A percentile compares a stretch with the other conserved stretches of the same genome.
phyloP scores from a whole-genome alignment of 805 yeast species.

The Pichia californica region DNA sequence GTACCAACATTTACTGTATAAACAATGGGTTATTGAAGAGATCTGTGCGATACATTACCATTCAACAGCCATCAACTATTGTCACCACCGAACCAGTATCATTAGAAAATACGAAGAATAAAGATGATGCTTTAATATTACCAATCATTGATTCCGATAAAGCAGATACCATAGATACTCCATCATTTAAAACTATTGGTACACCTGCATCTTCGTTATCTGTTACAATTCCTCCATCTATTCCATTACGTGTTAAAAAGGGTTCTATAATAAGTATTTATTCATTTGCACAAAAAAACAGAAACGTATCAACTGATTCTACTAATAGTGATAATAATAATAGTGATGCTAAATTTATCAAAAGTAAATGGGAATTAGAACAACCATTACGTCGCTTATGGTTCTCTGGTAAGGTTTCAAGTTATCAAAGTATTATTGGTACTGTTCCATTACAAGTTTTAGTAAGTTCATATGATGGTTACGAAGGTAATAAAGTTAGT shows the following conservation, averaged over 20 bases:
- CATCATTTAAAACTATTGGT: slow-evolving; percentile 40
- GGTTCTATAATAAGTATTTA: slow-evolving; percentile 47
- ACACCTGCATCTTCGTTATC: slow-evolving; percentile 42
- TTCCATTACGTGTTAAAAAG: slow-evolving; percentile 43
- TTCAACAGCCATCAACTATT: slow-evolving; percentile 14
- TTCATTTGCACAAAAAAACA: slow-evolving; percentile 9
- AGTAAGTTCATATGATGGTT: slow-evolving; percentile 32
- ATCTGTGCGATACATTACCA: slow-evolving; percentile 13
- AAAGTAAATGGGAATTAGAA: slow-evolving; percentile 27
- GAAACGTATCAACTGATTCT: no score
- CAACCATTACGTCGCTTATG: slow-evolving; percentile 38
- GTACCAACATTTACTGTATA: neutral
- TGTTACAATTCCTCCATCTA: slow-evolving; percentile 51
- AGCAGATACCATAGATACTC: slow-evolving; percentile 9
- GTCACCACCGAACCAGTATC: slow-evolving; percentile 10
- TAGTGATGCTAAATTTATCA: slow-evolving; percentile 11
- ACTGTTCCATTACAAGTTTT: slow-evolving; percentile 41
- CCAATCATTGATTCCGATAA: slow-evolving; percentile 1
- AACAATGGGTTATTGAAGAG: no score
- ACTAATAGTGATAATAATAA: neutral
- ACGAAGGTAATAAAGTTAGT: slow-evolving; percentile 12
- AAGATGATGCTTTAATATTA: neutral
- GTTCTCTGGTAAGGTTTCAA: slow-evolving; percentile 37
- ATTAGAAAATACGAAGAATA: slow-evolving; percentile 4
- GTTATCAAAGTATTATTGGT: slow-evolving; percentile 42